Evolutionary conservation across 2,329 filamentous ascomycete genomes (phyloP).

Genomic region (Pseudocercospora fuligena): DNA sequence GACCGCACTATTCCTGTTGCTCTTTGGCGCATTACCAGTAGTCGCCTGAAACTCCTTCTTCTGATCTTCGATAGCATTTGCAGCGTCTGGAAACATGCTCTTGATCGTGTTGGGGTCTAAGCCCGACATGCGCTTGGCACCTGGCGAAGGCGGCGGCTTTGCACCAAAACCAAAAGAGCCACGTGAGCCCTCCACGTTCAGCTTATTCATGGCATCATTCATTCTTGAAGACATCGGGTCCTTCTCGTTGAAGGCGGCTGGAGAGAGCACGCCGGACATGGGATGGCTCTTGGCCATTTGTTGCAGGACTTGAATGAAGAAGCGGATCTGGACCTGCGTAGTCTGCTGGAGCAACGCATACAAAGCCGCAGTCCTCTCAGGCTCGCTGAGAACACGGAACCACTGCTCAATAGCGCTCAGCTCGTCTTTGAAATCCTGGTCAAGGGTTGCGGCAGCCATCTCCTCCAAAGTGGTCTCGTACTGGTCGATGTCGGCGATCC

Average conservation of each 20-base stretch:
- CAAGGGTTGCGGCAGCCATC: conserved; percentile 97
- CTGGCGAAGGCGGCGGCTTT: conserved; percentile 76
- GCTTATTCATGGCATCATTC: conserved; percentile 94
- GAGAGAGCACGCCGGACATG: conserved; percentile 93
- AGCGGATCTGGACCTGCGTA: conserved; percentile 97
- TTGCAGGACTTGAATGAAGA: conserved; percentile 98
- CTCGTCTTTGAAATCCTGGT: conserved; percentile 99
- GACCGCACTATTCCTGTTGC: conserved; percentile 88
- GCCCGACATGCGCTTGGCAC: conserved; percentile 90
- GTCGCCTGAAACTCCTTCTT: conserved; percentile 97
- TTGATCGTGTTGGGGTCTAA: conserved; percentile 93
- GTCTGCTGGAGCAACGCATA: conserved; percentile 97
- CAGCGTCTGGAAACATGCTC: conserved; percentile 98
- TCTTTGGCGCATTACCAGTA: conserved; percentile 85
- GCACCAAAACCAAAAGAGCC: conserved; percentile 72
- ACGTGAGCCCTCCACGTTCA: conserved; percentile 83
- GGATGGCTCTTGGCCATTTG: conserved; percentile 99
- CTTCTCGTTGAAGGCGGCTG: conserved; percentile 91
- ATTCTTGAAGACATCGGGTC: conserved; percentile 97
- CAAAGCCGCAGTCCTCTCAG: conserved; percentile 90
- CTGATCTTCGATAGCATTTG: conserved; percentile 96
- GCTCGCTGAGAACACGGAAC: conserved; percentile 97
- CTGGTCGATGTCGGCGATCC: conserved; percentile 98
- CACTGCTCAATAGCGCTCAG: conserved; percentile 98
- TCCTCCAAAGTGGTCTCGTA: conserved; percentile 98